These are phyloP conservation scores for Xanthoparmelia taractica DNA, from an alignment of 495 filamentous ascomycete species.

Conservation along the genomic window DNA sequence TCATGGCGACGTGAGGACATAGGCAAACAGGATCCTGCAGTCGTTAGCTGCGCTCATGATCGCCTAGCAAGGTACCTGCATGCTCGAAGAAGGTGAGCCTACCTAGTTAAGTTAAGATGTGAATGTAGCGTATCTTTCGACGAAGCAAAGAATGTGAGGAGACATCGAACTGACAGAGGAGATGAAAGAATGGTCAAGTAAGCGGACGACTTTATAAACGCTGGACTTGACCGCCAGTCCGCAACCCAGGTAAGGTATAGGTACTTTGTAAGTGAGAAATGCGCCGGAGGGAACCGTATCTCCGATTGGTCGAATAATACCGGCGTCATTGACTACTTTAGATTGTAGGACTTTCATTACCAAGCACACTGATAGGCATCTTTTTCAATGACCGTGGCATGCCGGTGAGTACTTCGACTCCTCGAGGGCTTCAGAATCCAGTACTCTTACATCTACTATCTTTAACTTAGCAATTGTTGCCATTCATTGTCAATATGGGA, in stretches of 20 bases:
- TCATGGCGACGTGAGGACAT: constrained; percentile 7
- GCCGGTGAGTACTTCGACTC: background rate
- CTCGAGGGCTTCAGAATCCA: background rate
- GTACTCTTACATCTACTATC: background rate
- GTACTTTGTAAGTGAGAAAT: too few species aligned
- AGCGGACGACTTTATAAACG: too few species aligned
- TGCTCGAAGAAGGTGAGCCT: background rate
- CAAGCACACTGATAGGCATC: constrained; percentile 1
- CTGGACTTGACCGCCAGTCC: background rate
- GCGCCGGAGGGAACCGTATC: background rate
- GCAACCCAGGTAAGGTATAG: background rate
- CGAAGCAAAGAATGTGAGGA: background rate
- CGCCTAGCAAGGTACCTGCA: background rate
- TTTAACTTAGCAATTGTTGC: background rate
- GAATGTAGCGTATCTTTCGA: background rate
- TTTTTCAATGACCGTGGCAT: background rate
- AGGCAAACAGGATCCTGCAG: too few species aligned
- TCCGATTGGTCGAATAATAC: background rate
- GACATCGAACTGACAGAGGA: background rate
- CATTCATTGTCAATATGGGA: constrained; percentile 7
- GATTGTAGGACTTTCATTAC: background rate
- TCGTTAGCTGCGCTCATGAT: too few species aligned
- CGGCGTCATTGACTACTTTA: background rate
- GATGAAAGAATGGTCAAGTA: background rate
- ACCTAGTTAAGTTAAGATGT: background rate